Base-by-base conservation (phyloP, 2,329 filamentous ascomycete species). In the Xylariaceae sp. region DNA sequence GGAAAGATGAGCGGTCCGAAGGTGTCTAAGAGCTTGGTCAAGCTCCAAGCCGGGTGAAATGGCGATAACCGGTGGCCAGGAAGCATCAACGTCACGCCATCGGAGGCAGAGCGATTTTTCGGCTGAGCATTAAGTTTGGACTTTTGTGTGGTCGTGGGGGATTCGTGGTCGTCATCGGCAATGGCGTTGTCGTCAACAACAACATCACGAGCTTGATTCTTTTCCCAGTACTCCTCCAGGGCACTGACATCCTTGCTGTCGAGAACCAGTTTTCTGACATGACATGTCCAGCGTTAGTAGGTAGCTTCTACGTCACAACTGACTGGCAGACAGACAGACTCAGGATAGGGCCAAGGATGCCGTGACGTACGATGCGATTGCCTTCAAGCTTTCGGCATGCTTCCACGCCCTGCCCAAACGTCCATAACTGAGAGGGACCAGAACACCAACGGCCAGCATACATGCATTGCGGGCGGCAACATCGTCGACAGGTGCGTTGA, bases 1-100 rank as follows among this genome's bases (percentile, higher is more conserved):
- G 94, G 89, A 67, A 96, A 99, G 49, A 97, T 83, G 53, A 99
- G 77, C 1, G 94, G 94, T 0, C 94, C 94, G 68, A 97, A 95
- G 6, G 81, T 83, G 62, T 94, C 85, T 45, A 97, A 73, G 59
- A 96, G 83, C 35, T 80, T 78, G 8, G 85, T 81, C 60, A 97
- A 79, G 52, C 89, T 94, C 72, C 90, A 85, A 2, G 91, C 92
- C 9, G 94, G 94, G 67, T 99, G 94, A 65, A 87, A 87, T 27
- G 83, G 79, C 1, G 88, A 87, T 51, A 96, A 76, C 50, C 79
- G 80, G 70, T 91, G 81, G 31, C 83, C 82, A 2, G 80, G 74
- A 0, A 80, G 76, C 34, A 82, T 73, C 50, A 85, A 72, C 6
- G 79, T 78, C 31, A 78, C 76, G 27, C 82, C 82, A 61, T 88